A percentile compares a stretch with the other conserved stretches of the same genome.
Evolutionary conservation across 2,329 filamentous ascomycete genomes (phyloP).

Genomic region (Fusarium coicis): DNA sequence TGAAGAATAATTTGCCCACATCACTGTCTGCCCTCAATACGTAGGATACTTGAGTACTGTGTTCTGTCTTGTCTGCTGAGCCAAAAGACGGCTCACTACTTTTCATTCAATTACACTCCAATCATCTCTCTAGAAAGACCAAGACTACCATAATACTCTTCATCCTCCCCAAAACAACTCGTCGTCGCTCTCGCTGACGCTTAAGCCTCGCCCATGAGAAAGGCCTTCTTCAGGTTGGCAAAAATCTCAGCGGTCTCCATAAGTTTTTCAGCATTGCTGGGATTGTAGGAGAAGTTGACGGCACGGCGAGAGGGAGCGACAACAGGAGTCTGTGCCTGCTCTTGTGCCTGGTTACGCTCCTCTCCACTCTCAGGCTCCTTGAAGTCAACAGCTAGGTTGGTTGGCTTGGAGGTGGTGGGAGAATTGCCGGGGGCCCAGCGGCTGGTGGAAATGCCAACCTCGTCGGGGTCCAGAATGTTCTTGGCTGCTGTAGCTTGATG

Average conservation of each 20-base stretch:
- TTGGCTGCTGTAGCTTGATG: not conserved
- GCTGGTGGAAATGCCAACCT: conserved; percentile 18
- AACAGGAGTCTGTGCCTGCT: not conserved
- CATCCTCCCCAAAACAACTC: not conserved
- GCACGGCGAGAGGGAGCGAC: not conserved
- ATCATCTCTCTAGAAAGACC: not conserved
- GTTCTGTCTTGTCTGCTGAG: not conserved
- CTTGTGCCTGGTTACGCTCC: not conserved
- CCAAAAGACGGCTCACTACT: not conserved
- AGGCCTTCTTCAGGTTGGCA: conserved; percentile 21
- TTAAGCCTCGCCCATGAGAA: conserved; percentile 1
- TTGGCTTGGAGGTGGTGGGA: not conserved
- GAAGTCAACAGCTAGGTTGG: not conserved
- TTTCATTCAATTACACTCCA: not conserved
- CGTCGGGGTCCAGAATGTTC: not conserved
- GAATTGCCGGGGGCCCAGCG: conserved; percentile 12
- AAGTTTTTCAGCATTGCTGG: conserved; percentile 8
- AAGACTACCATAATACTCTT: not conserved
- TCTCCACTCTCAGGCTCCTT: not conserved
- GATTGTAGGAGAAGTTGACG: conserved; percentile 1
- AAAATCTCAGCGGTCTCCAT: not conserved
- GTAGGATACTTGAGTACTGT: not conserved
- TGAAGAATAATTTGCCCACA: not conserved
- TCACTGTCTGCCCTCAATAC: not conserved
- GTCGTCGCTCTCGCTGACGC: too few relatives aligned